Percentiles rank a stretch among this genome's conserved stretches.
These are phyloP conservation scores for Protomyces arabidopsidicola DNA, from an alignment of 1,139 yeast species.

Conservation along the genomic window DNA sequence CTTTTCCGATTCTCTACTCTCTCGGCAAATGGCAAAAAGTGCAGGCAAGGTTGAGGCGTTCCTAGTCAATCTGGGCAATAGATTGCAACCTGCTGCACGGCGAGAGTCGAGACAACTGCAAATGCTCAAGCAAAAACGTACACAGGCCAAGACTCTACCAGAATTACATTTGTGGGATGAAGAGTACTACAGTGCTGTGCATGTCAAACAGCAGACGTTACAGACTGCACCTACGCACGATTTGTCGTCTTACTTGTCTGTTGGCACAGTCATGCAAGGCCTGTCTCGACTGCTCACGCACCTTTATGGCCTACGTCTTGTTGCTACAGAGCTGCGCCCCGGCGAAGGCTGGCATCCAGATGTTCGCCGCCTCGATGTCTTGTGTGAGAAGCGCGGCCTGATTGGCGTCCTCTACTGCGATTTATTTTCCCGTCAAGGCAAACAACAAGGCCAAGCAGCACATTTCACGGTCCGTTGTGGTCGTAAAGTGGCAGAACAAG, in stretches of 20 bases:
- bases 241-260: constrained; percentile 55
- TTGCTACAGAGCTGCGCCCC: constrained; percentile 56
- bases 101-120: constrained; percentile 52
- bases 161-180: constrained; percentile 83
- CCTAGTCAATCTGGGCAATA: constrained; percentile 54
- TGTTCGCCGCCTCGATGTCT: constrained; percentile 74
- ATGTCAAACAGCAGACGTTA: constrained; percentile 36
- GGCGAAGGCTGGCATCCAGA: constrained; percentile 94
- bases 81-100: constrained; percentile 54
- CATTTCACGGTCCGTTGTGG: constrained; percentile 97
- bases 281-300: constrained; percentile 62
- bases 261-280: constrained; percentile 85
- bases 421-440: constrained; percentile 57
- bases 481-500: constrained; percentile 52
- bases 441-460: constrained; percentile 64
- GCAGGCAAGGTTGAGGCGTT: constrained; percentile 74
- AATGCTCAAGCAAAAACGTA: constrained; percentile 40
- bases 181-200: constrained; percentile 56
- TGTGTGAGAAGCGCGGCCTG: constrained; percentile 54
- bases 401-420: constrained; percentile 68
- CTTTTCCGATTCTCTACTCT: constrained; percentile 74
- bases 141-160: constrained; percentile 35
- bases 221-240: constrained; percentile 32
- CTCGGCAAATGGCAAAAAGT: constrained; percentile 81
- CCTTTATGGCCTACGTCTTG: constrained; percentile 71